Evolutionary conservation across 208 protist species (phyloP).

Genomic region (Herpetomonas tarakana): DNA sequence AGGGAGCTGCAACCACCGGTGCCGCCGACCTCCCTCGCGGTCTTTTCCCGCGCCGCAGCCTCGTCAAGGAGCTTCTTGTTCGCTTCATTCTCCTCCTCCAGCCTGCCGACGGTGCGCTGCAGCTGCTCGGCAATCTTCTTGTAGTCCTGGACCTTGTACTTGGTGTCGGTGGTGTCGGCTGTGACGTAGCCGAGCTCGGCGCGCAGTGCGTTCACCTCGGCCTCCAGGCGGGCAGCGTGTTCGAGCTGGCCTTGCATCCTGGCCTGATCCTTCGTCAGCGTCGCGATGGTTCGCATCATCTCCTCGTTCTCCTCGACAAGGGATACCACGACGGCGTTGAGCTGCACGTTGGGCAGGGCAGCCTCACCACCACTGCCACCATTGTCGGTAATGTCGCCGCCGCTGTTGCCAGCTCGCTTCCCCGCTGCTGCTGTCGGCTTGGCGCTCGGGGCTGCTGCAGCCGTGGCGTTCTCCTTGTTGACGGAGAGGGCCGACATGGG

Average conservation of each 20-base stretch:
- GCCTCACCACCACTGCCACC: too few relatives aligned
- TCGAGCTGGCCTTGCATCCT: constrained; percentile 17
- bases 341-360: constrained; percentile 23
- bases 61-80: constrained; percentile 22
- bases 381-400: too few relatives aligned
- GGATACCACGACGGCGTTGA: constrained; percentile 26
- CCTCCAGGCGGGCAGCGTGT: constrained; percentile 8
- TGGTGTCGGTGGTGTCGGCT: constrained; percentile 15
- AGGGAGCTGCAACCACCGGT: too few relatives aligned
- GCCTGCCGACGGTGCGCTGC: constrained; percentile 16
- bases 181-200: constrained; percentile 39
- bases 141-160: constrained; percentile 34
- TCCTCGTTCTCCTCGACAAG: constrained; percentile 60
- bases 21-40: too few relatives aligned
- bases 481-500: constrained; percentile 6
- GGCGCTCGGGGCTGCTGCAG: constrained; percentile 7
- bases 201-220: constrained; percentile 41
- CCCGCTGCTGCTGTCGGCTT: too few relatives aligned
- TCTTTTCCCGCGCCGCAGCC: constrained; percentile 9
- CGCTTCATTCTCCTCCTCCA: constrained; percentile 27
- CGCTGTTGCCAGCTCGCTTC: too few relatives aligned
- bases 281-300: constrained; percentile 47
- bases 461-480: constrained; percentile 9
- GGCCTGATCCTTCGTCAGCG: constrained; percentile 32
- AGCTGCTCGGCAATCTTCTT: constrained; percentile 31